These are phyloP conservation scores for Rhodotorula sp. DNA, from an alignment of 1,284 basidiomycete species.

Conservation along the genomic window DNA sequence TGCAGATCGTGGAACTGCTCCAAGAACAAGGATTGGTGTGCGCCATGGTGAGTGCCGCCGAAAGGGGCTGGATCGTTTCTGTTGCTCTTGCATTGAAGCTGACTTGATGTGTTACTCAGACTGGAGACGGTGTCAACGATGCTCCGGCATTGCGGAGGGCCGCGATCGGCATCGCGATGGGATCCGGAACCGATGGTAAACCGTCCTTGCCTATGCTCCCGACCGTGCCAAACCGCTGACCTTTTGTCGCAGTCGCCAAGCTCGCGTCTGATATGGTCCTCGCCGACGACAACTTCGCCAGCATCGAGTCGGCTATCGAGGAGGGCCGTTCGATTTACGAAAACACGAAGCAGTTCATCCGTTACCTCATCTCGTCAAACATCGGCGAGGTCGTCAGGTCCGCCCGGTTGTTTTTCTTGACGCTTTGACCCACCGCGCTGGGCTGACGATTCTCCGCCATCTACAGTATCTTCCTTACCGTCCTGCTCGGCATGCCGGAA, in stretches of 20 bases:
- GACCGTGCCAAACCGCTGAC: not conserved
- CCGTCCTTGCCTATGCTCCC: not conserved
- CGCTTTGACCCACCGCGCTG: not conserved
- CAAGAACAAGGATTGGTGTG: constrained; percentile 89
- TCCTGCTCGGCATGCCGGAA: constrained; percentile 96
- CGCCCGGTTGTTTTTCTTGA: constrained; percentile 18
- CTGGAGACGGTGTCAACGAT: constrained; percentile 70
- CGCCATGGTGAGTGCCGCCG: constrained; percentile 72
- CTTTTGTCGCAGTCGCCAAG: constrained; percentile 44
- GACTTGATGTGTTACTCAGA: constrained; percentile 52
- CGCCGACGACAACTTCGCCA: constrained; percentile 54
- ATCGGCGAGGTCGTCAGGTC: constrained; percentile 94
- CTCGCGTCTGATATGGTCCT: constrained; percentile 54
- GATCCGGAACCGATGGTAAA: constrained; percentile 51
- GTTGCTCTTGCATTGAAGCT: no score
- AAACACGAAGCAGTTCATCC: constrained; percentile 98
- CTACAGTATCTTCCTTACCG: constrained; percentile 87
- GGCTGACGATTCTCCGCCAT: not conserved
- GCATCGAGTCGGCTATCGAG: constrained; percentile 53
- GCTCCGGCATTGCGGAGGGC: constrained; percentile 53
- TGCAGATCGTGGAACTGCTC: constrained; percentile 89
- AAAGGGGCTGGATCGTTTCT: no score
- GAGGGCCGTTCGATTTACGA: constrained; percentile 97
- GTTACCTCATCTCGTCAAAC: constrained; percentile 81
- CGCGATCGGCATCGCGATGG: constrained; percentile 54